phyloP scores from a whole-genome alignment of 2,329 filamentous ascomycete genomes.

The Monilinia fructigena region DNA sequence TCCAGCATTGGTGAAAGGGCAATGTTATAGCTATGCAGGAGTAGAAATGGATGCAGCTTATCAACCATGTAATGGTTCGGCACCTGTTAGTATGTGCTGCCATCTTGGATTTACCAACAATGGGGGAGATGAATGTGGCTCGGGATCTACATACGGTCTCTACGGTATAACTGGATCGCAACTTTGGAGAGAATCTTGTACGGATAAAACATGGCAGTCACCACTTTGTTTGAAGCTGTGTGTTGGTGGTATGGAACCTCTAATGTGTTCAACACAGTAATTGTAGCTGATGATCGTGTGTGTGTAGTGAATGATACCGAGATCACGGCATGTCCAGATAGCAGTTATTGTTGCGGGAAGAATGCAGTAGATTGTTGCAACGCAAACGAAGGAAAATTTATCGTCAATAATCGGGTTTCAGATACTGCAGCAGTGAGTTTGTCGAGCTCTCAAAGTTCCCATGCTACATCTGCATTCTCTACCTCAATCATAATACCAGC shows the following conservation, averaged over 20 bases:
- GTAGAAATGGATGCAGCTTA: constrained; percentile 9
- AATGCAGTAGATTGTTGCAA: constrained; percentile 17
- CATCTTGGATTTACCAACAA: neutral
- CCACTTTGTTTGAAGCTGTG: constrained; percentile 17
- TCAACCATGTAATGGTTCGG: constrained; percentile 19
- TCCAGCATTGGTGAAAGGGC: neutral
- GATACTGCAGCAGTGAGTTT: neutral
- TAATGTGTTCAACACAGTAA: neutral
- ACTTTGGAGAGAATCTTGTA: constrained; percentile 23
- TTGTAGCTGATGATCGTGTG: neutral
- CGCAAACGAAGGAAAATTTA: constrained; percentile 9
- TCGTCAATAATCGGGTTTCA: constrained; percentile 21
- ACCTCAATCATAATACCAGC: neutral
- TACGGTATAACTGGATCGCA: constrained; percentile 20
- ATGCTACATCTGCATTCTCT: neutral
- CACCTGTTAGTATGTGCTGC: constrained; percentile 21
- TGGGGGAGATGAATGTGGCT: constrained; percentile 17
- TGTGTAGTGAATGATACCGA: constrained; percentile 17
- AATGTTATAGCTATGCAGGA: constrained; percentile 19
- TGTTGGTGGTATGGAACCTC: constrained; percentile 8
- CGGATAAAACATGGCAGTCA: constrained; percentile 21
- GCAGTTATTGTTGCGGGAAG: constrained; percentile 21
- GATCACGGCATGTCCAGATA: constrained; percentile 17
- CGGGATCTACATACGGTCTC: constrained; percentile 21
- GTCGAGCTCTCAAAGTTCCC: neutral